These are phyloP conservation scores for Ophiostoma angusticollis DNA, from an alignment of 2,329 filamentous ascomycete genomes.

Conservation along the genomic window DNA sequence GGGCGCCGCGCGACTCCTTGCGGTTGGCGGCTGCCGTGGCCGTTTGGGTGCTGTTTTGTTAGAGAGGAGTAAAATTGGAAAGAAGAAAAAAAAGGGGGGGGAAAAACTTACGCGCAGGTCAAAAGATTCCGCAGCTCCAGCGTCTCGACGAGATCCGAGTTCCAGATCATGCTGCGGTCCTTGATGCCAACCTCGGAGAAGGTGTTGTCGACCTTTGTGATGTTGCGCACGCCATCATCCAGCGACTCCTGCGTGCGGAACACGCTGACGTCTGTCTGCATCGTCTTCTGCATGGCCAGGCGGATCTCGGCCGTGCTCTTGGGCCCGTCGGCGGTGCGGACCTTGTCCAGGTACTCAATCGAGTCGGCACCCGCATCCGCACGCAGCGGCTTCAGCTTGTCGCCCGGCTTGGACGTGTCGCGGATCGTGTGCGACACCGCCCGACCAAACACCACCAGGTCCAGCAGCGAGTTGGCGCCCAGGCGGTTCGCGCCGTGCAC, in stretches of 20 bases:
- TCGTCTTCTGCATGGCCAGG: constrained; percentile 89
- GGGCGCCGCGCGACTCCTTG: constrained; percentile 94
- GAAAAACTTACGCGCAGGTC: constrained; percentile 73
- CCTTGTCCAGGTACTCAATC: constrained; percentile 72
- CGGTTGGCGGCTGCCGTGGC: constrained; percentile 80
- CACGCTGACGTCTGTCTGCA: constrained; percentile 94
- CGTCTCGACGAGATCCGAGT: constrained; percentile 92
- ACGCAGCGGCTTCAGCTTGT: constrained; percentile 63
- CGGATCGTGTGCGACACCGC: constrained; percentile 95
- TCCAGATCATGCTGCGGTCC: constrained; percentile 99
- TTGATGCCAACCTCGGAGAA: constrained; percentile 84
- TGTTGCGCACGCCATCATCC: constrained; percentile 84
- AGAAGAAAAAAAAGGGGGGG: not conserved
- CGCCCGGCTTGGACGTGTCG: constrained; percentile 78
- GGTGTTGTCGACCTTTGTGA: constrained; percentile 67
- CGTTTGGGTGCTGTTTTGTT: constrained; percentile 61
- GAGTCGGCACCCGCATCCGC: constrained; percentile 82
- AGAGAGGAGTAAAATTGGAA: constrained; percentile 7
- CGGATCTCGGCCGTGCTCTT: constrained; percentile 84
- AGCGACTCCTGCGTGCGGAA: constrained; percentile 92
- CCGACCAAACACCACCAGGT: constrained; percentile 94
- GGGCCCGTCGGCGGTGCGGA: constrained; percentile 71
- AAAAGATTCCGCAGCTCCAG: constrained; percentile 89
- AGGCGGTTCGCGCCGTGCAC: constrained; percentile 97
- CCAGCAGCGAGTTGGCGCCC: constrained; percentile 94